phyloP scores from a whole-genome alignment of 2,329 filamentous ascomycete species.

The Dothistroma septosporum region DNA sequence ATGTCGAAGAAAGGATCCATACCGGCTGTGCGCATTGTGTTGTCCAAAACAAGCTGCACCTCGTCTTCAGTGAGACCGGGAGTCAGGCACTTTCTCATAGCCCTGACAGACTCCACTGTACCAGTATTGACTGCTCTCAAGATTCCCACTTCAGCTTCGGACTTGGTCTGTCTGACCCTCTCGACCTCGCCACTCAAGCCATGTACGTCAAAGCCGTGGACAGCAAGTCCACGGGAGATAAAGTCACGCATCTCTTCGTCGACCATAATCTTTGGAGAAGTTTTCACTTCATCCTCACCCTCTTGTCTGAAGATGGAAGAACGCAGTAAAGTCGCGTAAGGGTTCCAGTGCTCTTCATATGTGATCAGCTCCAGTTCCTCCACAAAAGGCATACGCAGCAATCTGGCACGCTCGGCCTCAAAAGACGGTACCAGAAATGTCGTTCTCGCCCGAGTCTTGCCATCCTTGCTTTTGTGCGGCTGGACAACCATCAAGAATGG shows the following conservation, averaged over 20 bases:
- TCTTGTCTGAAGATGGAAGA: slow-evolving; percentile 12
- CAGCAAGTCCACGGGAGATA: slow-evolving; percentile 54
- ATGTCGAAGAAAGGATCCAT: slow-evolving; percentile 61
- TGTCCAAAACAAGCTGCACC: slow-evolving; percentile 54
- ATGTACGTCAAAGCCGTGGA: slow-evolving; percentile 53
- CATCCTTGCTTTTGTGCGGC: slow-evolving; percentile 39
- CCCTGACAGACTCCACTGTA: slow-evolving; percentile 57
- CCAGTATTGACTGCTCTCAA: slow-evolving; percentile 61
- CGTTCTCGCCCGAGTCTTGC: slow-evolving; percentile 50
- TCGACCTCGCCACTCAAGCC: slow-evolving; percentile 55
- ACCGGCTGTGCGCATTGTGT: slow-evolving; percentile 51
- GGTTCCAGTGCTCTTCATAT: slow-evolving; percentile 64
- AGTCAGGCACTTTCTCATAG: slow-evolving; percentile 54
- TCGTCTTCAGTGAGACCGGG: slow-evolving; percentile 56
- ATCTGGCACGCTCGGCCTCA: slow-evolving; percentile 56
- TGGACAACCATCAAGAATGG: slow-evolving; percentile 60
- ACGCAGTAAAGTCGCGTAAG: slow-evolving; percentile 51
- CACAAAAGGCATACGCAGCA: slow-evolving; percentile 56
- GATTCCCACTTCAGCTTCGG: slow-evolving; percentile 53
- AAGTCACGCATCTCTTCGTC: slow-evolving; percentile 64
- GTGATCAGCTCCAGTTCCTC: slow-evolving; percentile 52
- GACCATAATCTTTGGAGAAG: slow-evolving; percentile 51
- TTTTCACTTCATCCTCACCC: slow-evolving; percentile 14
- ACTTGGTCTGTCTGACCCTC: slow-evolving; percentile 57
- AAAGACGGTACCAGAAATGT: slow-evolving; percentile 58